A percentile compares a stretch with the other conserved stretches of the same genome.
Conservation (phyloP, 2,329 filamentous ascomycete genomes). For the Cladophialophora carrionii region DNA sequence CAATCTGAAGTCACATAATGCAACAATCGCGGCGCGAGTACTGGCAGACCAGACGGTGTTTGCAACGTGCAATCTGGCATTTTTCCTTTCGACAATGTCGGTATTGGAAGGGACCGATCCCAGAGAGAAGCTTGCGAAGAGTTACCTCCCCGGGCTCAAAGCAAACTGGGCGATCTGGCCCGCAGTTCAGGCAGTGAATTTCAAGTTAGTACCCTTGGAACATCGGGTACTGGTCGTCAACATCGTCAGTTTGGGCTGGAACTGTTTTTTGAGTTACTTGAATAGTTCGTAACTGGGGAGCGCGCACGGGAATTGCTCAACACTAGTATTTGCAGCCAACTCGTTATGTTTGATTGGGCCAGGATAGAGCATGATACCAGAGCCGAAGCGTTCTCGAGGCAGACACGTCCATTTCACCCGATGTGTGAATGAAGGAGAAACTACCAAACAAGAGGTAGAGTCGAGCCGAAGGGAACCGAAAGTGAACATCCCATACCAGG, state of each 20-base stretch:
- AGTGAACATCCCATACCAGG: not conserved
- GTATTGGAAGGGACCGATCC: slow-evolving; percentile 71
- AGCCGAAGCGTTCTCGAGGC: not conserved
- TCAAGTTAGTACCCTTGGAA: slow-evolving; percentile 81
- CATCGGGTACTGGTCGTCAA: slow-evolving; percentile 87
- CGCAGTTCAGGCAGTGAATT: slow-evolving; percentile 80
- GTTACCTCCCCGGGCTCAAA: slow-evolving; percentile 71
- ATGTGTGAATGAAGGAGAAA: not conserved
- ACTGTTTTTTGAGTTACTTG: slow-evolving; percentile 62
- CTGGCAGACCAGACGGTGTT: slow-evolving; percentile 80
- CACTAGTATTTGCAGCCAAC: not conserved
- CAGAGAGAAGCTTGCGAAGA: slow-evolving; percentile 70
- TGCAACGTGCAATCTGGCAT: slow-evolving; percentile 77
- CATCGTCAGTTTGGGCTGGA: slow-evolving; percentile 70
- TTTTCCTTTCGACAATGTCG: slow-evolving; percentile 85
- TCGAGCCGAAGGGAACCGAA: not conserved
- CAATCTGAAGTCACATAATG: slow-evolving; percentile 64
- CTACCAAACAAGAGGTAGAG: not conserved
- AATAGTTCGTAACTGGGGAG: slow-evolving; percentile 48
- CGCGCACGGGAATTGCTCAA: not conserved
- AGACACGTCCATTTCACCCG: not conserved
- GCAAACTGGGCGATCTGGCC: slow-evolving; percentile 93
- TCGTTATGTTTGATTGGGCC: not conserved
- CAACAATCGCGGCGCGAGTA: slow-evolving; percentile 77
- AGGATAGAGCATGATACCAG: not conserved